Evolutionary conservation across 2,329 filamentous ascomycete genomes (phyloP).

Genomic region (Colletotrichum lupini): DNA sequence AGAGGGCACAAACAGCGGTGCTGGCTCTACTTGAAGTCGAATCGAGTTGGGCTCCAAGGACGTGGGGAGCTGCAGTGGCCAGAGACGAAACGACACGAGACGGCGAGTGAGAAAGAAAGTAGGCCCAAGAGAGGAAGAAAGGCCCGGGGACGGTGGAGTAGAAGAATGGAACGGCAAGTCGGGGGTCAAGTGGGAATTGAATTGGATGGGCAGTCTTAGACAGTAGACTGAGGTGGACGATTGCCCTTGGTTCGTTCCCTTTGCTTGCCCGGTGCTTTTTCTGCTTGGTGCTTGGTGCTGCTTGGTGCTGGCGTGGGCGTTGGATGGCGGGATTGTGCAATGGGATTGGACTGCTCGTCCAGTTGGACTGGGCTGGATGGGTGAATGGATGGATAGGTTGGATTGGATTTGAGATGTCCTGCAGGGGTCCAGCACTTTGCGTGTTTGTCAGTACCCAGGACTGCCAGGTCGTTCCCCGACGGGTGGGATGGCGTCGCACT

Average conservation of each 20-base stretch:
- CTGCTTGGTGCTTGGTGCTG: slow-evolving; percentile 1
- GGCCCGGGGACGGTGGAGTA: slow-evolving; percentile 9
- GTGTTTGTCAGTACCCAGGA: slow-evolving; percentile 13
- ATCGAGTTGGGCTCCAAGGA: background rate
- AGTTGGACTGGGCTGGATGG: too few relatives aligned
- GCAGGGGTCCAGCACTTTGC: slow-evolving; percentile 28
- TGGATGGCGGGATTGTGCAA: slow-evolving; percentile 4
- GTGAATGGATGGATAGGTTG: background rate
- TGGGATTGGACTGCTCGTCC: slow-evolving; percentile 6
- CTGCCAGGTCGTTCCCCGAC: slow-evolving; percentile 23
- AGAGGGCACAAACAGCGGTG: background rate
- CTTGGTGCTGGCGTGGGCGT: background rate
- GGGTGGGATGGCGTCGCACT: slow-evolving; percentile 4
- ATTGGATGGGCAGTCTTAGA: slow-evolving; percentile 4
- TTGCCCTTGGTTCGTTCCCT: too few relatives aligned
- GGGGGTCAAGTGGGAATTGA: background rate
- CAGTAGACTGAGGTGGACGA: background rate
- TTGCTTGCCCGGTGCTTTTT: too few relatives aligned
- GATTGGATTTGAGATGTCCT: slow-evolving; percentile 16
- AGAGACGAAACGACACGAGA: slow-evolving; percentile 1
- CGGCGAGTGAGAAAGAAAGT: background rate
- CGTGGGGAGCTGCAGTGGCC: background rate
- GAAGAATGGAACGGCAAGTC: slow-evolving; percentile 15
- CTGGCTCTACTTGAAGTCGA: background rate
- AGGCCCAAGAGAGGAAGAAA: background rate